Conservation (phyloP, 2,329 filamentous ascomycete genomes). For the Cytospora schulzeri region DNA sequence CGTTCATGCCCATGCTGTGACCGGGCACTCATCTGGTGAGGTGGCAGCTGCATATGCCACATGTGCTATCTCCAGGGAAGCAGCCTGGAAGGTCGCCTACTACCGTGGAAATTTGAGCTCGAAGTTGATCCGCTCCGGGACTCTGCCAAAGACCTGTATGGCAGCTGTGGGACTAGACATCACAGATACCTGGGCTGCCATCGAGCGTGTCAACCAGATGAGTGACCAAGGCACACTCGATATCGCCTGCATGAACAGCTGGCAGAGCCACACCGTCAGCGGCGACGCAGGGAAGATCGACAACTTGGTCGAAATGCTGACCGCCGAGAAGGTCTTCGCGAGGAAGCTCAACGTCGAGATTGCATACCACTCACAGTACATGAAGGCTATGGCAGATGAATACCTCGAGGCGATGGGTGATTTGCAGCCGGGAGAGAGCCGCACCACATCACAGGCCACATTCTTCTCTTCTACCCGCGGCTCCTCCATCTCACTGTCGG, state of each 20-base stretch:
- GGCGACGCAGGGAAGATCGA: conserved; percentile 32
- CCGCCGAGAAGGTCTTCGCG: conserved; percentile 30
- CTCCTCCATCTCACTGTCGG: conserved; percentile 21
- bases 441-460: conserved; percentile 11
- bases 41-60: conserved; percentile 38
- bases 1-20: conserved; percentile 32
- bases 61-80: conserved; percentile 29
- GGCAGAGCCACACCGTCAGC: conserved; percentile 33
- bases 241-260: conserved; percentile 32
- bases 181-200: conserved; percentile 26
- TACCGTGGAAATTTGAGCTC: conserved; percentile 34
- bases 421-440: conserved; percentile 19
- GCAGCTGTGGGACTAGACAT: conserved; percentile 33
- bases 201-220: conserved; percentile 27
- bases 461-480: conserved; percentile 34
- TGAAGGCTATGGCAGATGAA: conserved; percentile 29
- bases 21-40: conserved; percentile 42
- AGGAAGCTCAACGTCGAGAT: conserved; percentile 36
- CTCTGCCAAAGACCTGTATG: conserved; percentile 31
- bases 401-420: conserved; percentile 31
- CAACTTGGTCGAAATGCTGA: conserved; percentile 28
- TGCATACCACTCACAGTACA: conserved; percentile 41
- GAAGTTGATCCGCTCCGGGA: conserved; percentile 26
- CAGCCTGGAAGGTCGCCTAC: conserved; percentile 31
- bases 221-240: conserved; percentile 23